A percentile compares a stretch with the other conserved stretches of the same genome.
Evolutionary conservation across 257 asterid genomes (phyloP).

Genomic region (Solanum dulcamara): DNA sequence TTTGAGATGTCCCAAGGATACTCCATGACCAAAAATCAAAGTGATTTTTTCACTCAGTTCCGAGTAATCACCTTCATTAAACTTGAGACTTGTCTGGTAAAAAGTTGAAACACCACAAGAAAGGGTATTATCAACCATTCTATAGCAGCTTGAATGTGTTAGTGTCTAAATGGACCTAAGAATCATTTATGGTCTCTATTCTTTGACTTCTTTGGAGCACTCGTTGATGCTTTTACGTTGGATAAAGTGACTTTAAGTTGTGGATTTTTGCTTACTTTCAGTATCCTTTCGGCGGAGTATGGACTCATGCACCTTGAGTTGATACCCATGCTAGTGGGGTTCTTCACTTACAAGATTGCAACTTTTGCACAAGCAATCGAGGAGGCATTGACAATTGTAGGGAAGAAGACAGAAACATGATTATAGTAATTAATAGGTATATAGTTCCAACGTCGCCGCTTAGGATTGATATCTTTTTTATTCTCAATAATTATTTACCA

Average conservation of each 20-base stretch:
- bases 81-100: neutral
- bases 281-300: constrained; percentile 76
- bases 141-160: neutral
- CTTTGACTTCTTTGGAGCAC: neutral
- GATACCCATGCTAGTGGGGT: constrained; percentile 89
- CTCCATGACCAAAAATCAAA: neutral
- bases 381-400: constrained; percentile 31
- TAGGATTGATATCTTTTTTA: neutral
- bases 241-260: neutral
- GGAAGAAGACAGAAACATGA: constrained; percentile 27
- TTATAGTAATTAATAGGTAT: neutral
- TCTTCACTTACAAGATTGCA: constrained; percentile 90
- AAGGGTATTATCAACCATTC: neutral
- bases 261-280: neutral
- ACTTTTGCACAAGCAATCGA: constrained; percentile 65
- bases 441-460: neutral
- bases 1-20: neutral
- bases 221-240: neutral
- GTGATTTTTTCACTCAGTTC: neutral
- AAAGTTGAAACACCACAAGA: neutral
- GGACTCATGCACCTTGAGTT: constrained; percentile 71
- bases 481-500: neutral
- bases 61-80: neutral
- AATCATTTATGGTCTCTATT: neutral
- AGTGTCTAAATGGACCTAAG: neutral